Evolutionary conservation across 2,329 filamentous ascomycete genomes (phyloP), one percentile per base, ranked within the genome.

Genomic region (Colletotrichum chrysophilum): DNA sequence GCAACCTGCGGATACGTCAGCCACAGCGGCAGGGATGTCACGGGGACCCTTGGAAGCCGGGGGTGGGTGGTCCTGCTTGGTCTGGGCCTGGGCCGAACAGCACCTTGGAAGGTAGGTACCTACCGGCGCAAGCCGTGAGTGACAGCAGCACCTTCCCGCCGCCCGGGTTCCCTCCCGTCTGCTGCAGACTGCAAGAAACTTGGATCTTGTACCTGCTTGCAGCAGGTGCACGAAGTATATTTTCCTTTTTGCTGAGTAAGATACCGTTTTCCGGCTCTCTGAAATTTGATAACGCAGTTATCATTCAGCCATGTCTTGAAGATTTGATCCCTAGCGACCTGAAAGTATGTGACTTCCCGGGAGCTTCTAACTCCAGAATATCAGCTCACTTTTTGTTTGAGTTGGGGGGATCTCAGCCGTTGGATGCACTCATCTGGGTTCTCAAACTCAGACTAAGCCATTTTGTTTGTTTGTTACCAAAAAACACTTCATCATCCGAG

Each of bases 1-100:
- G 74, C 70, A 76, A 76, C 69, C 55, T 64, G 60, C 55, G 58
- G 67, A 52, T 61, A 62, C 67, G 18, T 74, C 56, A 72, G 73
- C 70, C 73, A 75, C 73, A 64, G 34, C 34, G 28, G 48, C 36
- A 21, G 58, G 74, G 70, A 60, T 61, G 48, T 69, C 58, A 64
- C 64, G 58, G 58, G 64, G 73, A 36, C 38, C 38, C 55, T 64
- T 48, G 38, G 38, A 28, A 24, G 61, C 13, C 13, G 34, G 64
- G 38, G 28, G 10, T 28, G 38, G 69, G 14, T 12, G 52, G 68
- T 52, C 72, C 55, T 30, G n/a, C 43, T 52, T 52, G n/a, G n/a
- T 52, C n/a, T 52, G 43, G 43, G 43, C 43, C 43, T 21, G 38
- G 38, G 18, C 38, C 38, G 9, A 12, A 48, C 38, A 48, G 38